These are phyloP conservation scores for Hirschfeldia incana DNA, from an alignment of 345 rosid genomes.

Conservation along the genomic window DNA sequence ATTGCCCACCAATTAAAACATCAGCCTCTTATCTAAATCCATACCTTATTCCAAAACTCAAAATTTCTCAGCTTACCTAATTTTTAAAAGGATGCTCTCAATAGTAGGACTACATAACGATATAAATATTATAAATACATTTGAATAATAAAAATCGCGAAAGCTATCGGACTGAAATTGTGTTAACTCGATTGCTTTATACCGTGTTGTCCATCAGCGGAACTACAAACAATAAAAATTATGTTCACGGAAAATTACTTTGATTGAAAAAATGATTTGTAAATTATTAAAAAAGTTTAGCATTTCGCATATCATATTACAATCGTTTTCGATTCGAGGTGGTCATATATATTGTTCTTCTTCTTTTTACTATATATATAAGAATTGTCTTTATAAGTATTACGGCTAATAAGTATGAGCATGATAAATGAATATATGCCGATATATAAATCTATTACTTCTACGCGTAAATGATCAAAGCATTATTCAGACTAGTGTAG, in stretches of 20 bases:
- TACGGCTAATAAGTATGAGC: conserved; percentile 3
- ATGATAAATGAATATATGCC: not conserved
- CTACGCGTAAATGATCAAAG: conserved; percentile 13
- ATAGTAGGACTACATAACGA: not conserved
- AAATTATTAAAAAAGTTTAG: not conserved
- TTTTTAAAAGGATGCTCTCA: not conserved
- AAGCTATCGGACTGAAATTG: not conserved
- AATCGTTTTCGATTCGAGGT: not conserved
- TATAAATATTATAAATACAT: not conserved
- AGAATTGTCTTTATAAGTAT: not conserved
- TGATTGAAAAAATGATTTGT: not conserved
- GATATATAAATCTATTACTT: not conserved
- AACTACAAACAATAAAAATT: not conserved
- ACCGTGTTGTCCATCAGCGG: not conserved
- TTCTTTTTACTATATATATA: not conserved
- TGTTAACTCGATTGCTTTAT: too few species aligned
- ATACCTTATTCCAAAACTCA: conserved; percentile 26
- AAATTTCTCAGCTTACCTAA: conserved; percentile 1
- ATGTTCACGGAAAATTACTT: not conserved
- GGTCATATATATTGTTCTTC: not conserved
- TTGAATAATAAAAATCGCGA: not conserved
- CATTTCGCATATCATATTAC: not conserved
- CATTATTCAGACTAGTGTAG: not conserved
- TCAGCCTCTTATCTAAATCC: conserved; percentile 15
- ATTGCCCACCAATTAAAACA: conserved; percentile 29